These are phyloP conservation scores for Paulownia fortunei DNA, from an alignment of 257 asterid genomes.

Conservation along the genomic window DNA sequence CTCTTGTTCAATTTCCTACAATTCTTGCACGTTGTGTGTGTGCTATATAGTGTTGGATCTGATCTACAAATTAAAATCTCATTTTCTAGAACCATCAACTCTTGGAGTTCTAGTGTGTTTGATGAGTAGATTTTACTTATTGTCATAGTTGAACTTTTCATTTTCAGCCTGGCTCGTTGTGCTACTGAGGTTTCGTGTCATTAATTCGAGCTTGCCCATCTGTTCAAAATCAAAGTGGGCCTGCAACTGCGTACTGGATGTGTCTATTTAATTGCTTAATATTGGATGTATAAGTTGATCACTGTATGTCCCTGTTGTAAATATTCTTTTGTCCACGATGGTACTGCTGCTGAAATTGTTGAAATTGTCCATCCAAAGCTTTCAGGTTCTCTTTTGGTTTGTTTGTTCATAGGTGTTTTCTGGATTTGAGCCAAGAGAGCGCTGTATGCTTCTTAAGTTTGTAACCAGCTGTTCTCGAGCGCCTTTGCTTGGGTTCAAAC, in stretches of 20 bases:
- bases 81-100: background rate
- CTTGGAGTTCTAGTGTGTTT: background rate
- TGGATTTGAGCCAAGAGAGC: constrained; percentile 80
- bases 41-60: background rate
- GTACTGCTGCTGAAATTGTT: constrained; percentile 1
- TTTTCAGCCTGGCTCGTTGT: background rate
- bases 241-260: background rate
- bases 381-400: constrained; percentile 24
- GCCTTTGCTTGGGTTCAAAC: constrained; percentile 93
- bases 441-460: constrained; percentile 95
- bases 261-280: background rate
- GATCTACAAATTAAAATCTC: background rate
- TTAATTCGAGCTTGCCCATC: background rate
- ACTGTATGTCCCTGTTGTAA: background rate
- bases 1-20: background rate
- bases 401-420: constrained; percentile 63
- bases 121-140: constrained; percentile 4
- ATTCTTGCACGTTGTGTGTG: background rate
- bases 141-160: background rate
- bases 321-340: background rate
- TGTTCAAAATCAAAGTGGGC: background rate
- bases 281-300: constrained; percentile 2
- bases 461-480: constrained; percentile 99
- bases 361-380: constrained; percentile 4
- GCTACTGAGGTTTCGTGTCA: background rate